These are phyloP conservation scores for Candida sp. DNA, from an alignment of 1,139 yeast genomes.

Conservation along the genomic window DNA sequence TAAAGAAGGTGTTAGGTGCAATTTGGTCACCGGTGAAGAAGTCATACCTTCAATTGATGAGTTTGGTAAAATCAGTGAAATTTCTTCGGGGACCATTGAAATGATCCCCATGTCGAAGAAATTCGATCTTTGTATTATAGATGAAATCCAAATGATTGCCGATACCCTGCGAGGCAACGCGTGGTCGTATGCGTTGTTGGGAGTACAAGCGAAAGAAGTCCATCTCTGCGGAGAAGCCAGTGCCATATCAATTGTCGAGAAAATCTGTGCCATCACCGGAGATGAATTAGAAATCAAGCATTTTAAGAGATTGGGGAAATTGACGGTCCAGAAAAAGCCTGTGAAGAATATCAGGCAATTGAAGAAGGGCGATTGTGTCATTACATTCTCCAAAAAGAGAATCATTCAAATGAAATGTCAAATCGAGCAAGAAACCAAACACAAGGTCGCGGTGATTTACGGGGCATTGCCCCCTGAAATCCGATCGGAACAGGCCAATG, in stretches of 20 bases:
- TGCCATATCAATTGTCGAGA: slow-evolving; percentile 62
- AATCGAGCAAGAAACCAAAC: slow-evolving; percentile 57
- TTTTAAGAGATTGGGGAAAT: slow-evolving; percentile 73
- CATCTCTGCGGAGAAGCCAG: slow-evolving; percentile 94
- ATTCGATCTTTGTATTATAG: slow-evolving; percentile 87
- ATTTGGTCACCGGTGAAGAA: slow-evolving; percentile 92
- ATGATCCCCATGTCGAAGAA: slow-evolving; percentile 71
- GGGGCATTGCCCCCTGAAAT: slow-evolving; percentile 98
- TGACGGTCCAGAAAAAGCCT: slow-evolving; percentile 48
- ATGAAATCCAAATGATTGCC: slow-evolving; percentile 94
- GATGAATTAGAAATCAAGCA: slow-evolving; percentile 68
- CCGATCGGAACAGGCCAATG: slow-evolving; percentile 75
- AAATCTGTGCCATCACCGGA: slow-evolving; percentile 66
- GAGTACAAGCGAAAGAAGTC: slow-evolving; percentile 80
- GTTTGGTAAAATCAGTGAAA: slow-evolving; percentile 65
- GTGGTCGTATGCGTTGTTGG: slow-evolving; percentile 91
- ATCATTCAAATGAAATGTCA: slow-evolving; percentile 64
- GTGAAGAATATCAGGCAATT: slow-evolving; percentile 33
- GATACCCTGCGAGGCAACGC: slow-evolving; percentile 85
- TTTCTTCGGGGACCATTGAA: slow-evolving; percentile 90
- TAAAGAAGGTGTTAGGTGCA: slow-evolving; percentile 64
- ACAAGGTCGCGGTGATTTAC: slow-evolving; percentile 84
- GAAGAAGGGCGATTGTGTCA: slow-evolving; percentile 81
- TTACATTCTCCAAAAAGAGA: slow-evolving; percentile 75
- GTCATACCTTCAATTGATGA: slow-evolving; percentile 67